These are phyloP conservation scores for Medicago ruthenica DNA, from an alignment of 306 rosid genomes.

Conservation along the genomic window DNA sequence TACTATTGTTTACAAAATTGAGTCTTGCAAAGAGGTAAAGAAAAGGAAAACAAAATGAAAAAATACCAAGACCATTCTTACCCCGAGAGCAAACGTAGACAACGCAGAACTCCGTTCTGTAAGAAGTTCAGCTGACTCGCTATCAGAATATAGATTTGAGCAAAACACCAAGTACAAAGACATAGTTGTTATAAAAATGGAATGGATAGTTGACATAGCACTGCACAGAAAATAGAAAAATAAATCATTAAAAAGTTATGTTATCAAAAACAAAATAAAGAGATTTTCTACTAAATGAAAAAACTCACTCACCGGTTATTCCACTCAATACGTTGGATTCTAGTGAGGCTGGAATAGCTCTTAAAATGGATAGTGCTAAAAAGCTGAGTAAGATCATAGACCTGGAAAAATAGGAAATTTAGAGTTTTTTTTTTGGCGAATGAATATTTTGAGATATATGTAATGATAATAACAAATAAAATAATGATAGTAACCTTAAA, in stretches of 20 bases:
- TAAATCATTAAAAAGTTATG: slow-evolving; percentile 25
- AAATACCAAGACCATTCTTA: slow-evolving; percentile 45
- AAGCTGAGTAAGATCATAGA: slow-evolving; percentile 73
- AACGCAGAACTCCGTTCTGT: slow-evolving; percentile 62
- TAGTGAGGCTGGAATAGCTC: slow-evolving; percentile 82
- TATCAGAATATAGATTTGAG: slow-evolving; percentile 77
- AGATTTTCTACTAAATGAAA: slow-evolving; percentile 36
- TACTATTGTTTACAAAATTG: slow-evolving; percentile 28
- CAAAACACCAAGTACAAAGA: slow-evolving; percentile 82
- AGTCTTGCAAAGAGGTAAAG: slow-evolving; percentile 22
- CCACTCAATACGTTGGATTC: slow-evolving; percentile 82
- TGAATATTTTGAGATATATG: too few relatives aligned
- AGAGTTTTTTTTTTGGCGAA: not conserved
- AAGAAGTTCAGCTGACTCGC: slow-evolving; percentile 48
- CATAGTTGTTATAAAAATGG: slow-evolving; percentile 77
- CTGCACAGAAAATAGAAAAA: slow-evolving; percentile 54
- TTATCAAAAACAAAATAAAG: slow-evolving; percentile 25
- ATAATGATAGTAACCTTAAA: slow-evolving; percentile 18
- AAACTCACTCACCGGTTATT: slow-evolving; percentile 70
- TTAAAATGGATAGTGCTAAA: slow-evolving; percentile 75
- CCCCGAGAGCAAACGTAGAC: slow-evolving; percentile 83
- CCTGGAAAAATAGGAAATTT: slow-evolving; percentile 50
- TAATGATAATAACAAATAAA: not conserved
- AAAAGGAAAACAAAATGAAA: slow-evolving; percentile 27
- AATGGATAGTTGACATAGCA: slow-evolving; percentile 86